Conservation (phyloP, 768 basidiomycete genomes). For the Trametopsis cervina region DNA sequence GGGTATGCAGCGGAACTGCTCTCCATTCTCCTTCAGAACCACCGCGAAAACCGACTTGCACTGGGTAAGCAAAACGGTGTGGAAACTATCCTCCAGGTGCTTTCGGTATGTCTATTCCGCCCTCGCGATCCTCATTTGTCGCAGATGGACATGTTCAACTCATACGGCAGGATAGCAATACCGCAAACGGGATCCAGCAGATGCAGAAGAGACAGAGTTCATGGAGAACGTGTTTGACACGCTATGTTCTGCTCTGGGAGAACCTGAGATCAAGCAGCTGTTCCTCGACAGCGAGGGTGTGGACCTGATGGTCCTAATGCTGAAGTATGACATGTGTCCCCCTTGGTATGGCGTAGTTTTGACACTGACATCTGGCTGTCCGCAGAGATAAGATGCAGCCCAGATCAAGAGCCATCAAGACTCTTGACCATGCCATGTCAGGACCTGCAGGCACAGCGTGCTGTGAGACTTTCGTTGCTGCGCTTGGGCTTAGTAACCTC, state of each 20-base stretch:
- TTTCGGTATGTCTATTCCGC: conserved; percentile 57
- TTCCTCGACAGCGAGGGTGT: conserved; percentile 92
- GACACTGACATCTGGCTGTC: no score
- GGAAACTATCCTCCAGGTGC: conserved; percentile 63
- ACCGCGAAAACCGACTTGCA: conserved; percentile 57
- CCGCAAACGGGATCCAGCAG: conserved; percentile 73
- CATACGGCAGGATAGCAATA: conserved; percentile 55
- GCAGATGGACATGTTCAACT: conserved; percentile 10
- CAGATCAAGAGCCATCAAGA: conserved; percentile 81
- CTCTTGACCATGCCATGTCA: conserved; percentile 86
- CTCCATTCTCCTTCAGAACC: conserved; percentile 83
- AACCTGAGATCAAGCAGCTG: conserved; percentile 67
- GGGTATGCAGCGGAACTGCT: conserved; percentile 90
- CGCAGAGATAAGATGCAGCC: conserved; percentile 77
- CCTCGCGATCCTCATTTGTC: neutral
- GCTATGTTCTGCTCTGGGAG: conserved; percentile 79
- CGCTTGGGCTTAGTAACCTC: conserved; percentile 79
- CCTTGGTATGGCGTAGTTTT: neutral
- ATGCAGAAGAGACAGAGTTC: conserved; percentile 90
- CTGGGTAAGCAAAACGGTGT: conserved; percentile 74
- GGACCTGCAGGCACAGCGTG: conserved; percentile 57
- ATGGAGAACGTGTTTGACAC: conserved; percentile 97
- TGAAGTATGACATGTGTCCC: conserved; percentile 58
- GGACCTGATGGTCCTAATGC: conserved; percentile 96
- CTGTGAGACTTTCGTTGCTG: conserved; percentile 85